Conservation (phyloP, 179 eudicot genomes). For the Camellia oleifera region DNA sequence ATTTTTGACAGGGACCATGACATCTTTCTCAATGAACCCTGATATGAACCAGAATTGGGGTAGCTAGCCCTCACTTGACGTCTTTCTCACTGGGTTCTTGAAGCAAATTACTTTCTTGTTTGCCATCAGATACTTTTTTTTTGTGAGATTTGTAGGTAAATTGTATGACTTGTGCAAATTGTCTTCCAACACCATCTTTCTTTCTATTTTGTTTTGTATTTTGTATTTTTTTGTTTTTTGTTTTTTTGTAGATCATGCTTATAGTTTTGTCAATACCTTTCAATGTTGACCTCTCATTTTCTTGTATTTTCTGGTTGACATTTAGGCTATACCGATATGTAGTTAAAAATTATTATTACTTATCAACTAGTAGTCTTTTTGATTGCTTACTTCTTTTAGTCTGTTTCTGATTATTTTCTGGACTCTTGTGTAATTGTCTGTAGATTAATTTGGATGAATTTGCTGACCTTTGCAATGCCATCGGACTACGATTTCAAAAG, state of each 20-base stretch:
- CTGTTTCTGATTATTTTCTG: neutral
- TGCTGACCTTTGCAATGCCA: conserved; percentile 92
- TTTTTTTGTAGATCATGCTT: neutral
- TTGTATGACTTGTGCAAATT: conserved; percentile 7
- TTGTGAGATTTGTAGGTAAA: neutral
- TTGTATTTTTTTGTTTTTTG: neutral
- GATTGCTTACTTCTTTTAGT: neutral
- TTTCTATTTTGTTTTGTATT: too few species aligned
- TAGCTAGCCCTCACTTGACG: neutral
- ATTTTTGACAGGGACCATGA: neutral
- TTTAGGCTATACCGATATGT: neutral
- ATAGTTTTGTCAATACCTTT: neutral
- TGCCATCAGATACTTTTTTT: neutral
- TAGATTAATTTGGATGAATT: conserved; percentile 89
- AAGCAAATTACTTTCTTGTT: neutral
- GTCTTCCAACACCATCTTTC: too few species aligned
- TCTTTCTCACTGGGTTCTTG: conserved; percentile 3
- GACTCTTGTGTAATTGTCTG: too few species aligned
- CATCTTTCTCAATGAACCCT: neutral
- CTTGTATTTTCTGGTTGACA: neutral
- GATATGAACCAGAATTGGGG: neutral
- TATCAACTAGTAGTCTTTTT: neutral
- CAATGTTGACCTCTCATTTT: conserved; percentile 4
- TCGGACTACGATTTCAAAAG: conserved; percentile 82
- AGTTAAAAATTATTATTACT: neutral